These are phyloP conservation scores for Eimeria acervulina DNA, from an alignment of 169 alveolate species.

Conservation along the genomic window DNA sequence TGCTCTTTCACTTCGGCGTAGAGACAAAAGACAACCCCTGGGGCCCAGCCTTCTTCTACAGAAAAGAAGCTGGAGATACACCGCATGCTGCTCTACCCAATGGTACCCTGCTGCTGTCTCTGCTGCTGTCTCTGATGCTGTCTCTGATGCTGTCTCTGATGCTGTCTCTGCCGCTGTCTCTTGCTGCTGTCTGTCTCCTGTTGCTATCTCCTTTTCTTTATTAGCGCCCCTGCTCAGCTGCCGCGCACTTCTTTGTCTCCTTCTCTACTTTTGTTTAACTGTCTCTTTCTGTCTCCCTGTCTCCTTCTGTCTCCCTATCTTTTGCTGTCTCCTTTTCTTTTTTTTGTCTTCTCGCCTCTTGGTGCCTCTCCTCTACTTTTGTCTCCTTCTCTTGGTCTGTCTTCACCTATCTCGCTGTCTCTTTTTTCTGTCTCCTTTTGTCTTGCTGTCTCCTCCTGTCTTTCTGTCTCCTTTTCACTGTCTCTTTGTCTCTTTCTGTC, in stretches of 20 bases:
- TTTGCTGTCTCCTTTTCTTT: not conserved
- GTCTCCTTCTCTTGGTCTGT: not conserved
- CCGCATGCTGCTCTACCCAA: slow-evolving; percentile 23
- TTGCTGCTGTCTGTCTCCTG: not conserved
- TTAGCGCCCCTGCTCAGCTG: not conserved
- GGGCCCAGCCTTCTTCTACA: slow-evolving; percentile 40
- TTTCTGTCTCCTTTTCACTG: too few species aligned
- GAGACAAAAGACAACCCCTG: slow-evolving; percentile 14
- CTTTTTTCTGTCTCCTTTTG: too few species aligned
- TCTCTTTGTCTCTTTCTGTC: too few species aligned
- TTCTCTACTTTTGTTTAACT: too few species aligned
- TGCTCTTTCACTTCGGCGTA: slow-evolving; percentile 18
- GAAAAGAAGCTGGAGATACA: slow-evolving; percentile 3
- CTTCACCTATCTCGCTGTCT: too few species aligned
- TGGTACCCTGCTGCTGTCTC: not conserved
- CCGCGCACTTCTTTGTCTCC: not conserved
- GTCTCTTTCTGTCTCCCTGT: not conserved
- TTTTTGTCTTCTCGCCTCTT: too few species aligned
- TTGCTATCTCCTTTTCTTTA: not conserved
- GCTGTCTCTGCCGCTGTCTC: too few species aligned
- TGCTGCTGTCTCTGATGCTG: too few species aligned
- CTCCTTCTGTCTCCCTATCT: not conserved
- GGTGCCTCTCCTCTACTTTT: not conserved
- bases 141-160: too few species aligned
- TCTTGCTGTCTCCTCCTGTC: too few species aligned